Evolutionary conservation across 306 rosid species (phyloP), one percentile per base, ranked within the genome.

Genomic region (Quercus gilva): DNA sequence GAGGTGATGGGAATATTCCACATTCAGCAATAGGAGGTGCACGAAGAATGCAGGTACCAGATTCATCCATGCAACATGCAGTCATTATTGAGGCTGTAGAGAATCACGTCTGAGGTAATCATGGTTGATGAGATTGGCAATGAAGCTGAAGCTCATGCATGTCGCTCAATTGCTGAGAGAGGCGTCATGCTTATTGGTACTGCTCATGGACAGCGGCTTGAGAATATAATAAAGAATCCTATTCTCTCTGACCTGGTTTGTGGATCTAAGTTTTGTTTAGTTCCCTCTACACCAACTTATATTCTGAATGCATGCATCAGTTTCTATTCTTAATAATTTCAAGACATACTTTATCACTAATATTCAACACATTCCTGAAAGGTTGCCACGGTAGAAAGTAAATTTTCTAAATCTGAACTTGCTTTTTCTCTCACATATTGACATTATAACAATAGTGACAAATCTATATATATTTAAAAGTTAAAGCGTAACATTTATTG

Each of bases 1-100:
- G 91, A 71, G 92, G 94, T 8, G 86, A 87, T 78, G 94, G 92
- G 52, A 90, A 88, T 80, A 82, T 88, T 85, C 94, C 94, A 71
- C 94, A 90, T 84, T 83, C 86, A 65, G 90, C 92, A 71, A 88
- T 90, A 76, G 92, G 94, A 74, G 78, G 85, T 53, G 94, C 94
- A 1, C 85, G 94, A 3, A 85, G 94, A 87, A 82, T 88, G 91
- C 92, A 87, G 87, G 94, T 90, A 18, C 83, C 91, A 31, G 86
- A 85, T 82, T 89, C 91, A 82, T 87, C 91, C 15, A 74, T 85
- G 94, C 94, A 90, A 76, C 91, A 90, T 69, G 85, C 82, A 61
- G 88, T 90, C 83, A 90, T 87, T 92, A 75, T 88, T 68, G 94
- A 90, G 90, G 91, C 94, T 55, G 94, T 90, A 52, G 91, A 88